Evolutionary conservation across 108 stramenopile species (phyloP).

Genomic region (Cyclotella distinguenda): DNA sequence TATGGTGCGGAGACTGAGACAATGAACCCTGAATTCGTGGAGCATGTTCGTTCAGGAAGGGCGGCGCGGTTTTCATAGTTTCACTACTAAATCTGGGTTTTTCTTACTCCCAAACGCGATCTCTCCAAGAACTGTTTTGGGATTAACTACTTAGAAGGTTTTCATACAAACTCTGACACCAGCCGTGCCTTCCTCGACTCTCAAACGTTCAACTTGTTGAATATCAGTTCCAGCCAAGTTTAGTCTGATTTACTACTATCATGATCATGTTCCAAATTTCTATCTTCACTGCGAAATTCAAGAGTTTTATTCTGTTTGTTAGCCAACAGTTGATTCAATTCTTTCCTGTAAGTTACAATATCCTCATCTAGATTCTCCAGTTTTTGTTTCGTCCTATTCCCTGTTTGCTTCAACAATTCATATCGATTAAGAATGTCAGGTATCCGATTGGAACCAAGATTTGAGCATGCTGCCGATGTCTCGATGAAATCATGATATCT

Average conservation of each 20-base stretch:
- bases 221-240: too few species aligned
- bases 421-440: constrained; percentile 1
- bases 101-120: too few species aligned
- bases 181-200: too few species aligned
- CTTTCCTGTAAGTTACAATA: constrained; percentile 1
- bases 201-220: too few species aligned
- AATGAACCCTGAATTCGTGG: constrained; percentile 25
- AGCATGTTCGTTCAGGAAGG: constrained; percentile 7
- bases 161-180: too few species aligned
- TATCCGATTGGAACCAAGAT: background rate
- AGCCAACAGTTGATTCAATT: background rate
- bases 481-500: constrained; percentile 11
- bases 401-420: constrained; percentile 11
- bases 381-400: background rate
- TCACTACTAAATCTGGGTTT: too few species aligned
- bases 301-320: background rate
- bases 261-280: too few species aligned
- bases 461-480: background rate
- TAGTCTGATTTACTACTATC: too few species aligned
- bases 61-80: too few species aligned
- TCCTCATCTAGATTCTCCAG: background rate
- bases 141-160: too few species aligned
- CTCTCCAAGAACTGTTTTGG: too few species aligned
- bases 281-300: background rate
- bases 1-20: constrained; percentile 25